Evolutionary conservation across 176 grass and related monocot genomes (phyloP).

Genomic region (Rhipidocladum racemiflorum): DNA sequence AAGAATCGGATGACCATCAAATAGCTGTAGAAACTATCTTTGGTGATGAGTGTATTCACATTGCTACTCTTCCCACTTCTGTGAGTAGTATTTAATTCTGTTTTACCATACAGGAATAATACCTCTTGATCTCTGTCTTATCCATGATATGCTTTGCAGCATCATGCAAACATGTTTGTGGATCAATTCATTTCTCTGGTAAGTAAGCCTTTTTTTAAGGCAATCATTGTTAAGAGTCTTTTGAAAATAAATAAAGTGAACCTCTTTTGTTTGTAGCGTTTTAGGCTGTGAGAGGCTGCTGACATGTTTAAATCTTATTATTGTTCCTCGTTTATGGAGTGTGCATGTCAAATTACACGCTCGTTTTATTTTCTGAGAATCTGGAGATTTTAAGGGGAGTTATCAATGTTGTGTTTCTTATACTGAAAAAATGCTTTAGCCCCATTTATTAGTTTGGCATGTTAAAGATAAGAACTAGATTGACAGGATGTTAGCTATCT

Average conservation of each 20-base stretch:
- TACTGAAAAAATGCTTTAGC: background rate
- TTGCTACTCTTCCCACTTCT: conserved; percentile 37
- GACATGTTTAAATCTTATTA: background rate
- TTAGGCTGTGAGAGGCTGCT: background rate
- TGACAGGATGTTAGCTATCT: no score
- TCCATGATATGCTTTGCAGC: conserved; percentile 36
- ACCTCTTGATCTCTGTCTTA: conserved; percentile 15
- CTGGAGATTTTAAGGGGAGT: background rate
- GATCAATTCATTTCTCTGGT: conserved; percentile 55
- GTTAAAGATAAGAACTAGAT: no score
- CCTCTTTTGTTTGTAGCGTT: background rate
- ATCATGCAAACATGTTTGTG: conserved; percentile 50
- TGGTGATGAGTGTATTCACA: conserved; percentile 26
- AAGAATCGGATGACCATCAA: conserved; percentile 38
- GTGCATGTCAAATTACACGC: background rate
- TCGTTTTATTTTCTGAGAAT: background rate
- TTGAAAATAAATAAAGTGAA: background rate
- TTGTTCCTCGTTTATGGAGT: background rate
- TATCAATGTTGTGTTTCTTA: background rate
- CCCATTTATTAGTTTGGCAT: background rate
- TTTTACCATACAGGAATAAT: background rate
- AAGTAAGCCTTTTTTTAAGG: conserved; percentile 22
- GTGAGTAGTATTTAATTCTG: conserved; percentile 35
- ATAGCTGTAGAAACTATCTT: conserved; percentile 35
- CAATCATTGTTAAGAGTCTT: background rate